phyloP scores from a whole-genome alignment of 371 early-diverging fungal species.

The Rhizopus microsporus region DNA sequence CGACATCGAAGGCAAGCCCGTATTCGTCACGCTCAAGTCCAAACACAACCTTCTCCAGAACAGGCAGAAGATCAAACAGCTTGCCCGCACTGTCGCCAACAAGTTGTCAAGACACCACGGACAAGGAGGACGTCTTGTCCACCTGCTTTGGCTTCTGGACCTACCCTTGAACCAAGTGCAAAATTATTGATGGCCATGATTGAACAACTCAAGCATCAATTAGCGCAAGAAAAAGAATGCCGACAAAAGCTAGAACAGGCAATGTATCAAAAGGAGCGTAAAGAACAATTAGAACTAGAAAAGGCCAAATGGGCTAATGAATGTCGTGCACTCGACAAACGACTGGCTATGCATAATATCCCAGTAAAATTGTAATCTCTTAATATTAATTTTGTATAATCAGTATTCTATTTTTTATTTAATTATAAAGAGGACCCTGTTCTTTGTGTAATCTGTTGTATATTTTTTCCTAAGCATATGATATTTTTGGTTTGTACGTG shows the following conservation, averaged over 20 bases:
- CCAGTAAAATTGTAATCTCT: too few species aligned
- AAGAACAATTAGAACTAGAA: conserved; percentile 1
- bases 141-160: conserved; percentile 33
- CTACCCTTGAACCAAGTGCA: neutral
- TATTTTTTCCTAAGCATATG: too few species aligned
- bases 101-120: neutral
- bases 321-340: neutral
- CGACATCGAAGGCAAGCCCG: conserved; percentile 38
- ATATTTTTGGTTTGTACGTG: too few species aligned
- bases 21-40: conserved; percentile 41
- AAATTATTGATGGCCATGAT: conserved; percentile 30
- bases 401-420: neutral
- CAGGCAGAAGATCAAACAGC: conserved; percentile 4
- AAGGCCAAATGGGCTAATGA: neutral
- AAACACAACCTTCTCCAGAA: conserved; percentile 17
- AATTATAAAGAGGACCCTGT: too few species aligned
- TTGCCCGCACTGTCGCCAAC: conserved; percentile 43
- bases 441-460: too few species aligned
- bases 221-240: conserved; percentile 52
- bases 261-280: conserved; percentile 15
- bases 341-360: neutral
- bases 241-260: conserved; percentile 31
- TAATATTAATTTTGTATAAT: neutral
- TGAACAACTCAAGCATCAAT: conserved; percentile 36
- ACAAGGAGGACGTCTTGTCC: conserved; percentile 25